Evolutionary conservation across 371 early-diverging fungal genomes (phyloP), one percentile per base, ranked within the genome.

Genomic region (Fennellomyces sp.): DNA sequence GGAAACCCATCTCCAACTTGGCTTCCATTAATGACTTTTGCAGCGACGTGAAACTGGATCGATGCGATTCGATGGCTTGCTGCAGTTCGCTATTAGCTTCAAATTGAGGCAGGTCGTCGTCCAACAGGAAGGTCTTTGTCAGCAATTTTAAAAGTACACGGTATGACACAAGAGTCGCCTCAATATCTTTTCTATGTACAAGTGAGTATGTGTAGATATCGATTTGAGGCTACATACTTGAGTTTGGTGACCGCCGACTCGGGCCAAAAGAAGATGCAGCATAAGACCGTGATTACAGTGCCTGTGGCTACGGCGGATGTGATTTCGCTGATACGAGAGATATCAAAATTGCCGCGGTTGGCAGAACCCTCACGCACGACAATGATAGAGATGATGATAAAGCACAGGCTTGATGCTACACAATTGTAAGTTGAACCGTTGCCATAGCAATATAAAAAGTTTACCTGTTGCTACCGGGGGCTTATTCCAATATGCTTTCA

Each of bases 81-180:
- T 86, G 82, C 10, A 85, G 63, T 2, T 80, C 73, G 8, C 64
- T 58, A 31, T 82, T 77, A 13, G 83, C 73, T 45, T 76, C 70
- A 52, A 82, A 79, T 60, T 84, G 75, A 19, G 88, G 80, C 7
- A 81, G 58, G 52, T 82, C 81, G 11, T 77, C 79, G 55, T 89
- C 91, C 36, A 90, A 60, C 26, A 88, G 65, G 52, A 90, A 90
- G 0, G 88, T 87, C 61, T 88, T 88, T 26, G 86, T 86, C 23
- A 89, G 45, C 10, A 85, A 56, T 39, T 85, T 84, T 30, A 89
- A 63, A 5, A 87, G 54, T 0, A 83, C 66, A n/a, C 80, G 64
- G 52, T 85, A 86, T 0, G 88, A 86, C 2, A 52, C 56, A 12
- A 90, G 50, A 2, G 87, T 80, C 2, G 70, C 70, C 8, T 71